Conservation (phyloP, 768 basidiomycete species). For the Lactifluus volemus region DNA sequence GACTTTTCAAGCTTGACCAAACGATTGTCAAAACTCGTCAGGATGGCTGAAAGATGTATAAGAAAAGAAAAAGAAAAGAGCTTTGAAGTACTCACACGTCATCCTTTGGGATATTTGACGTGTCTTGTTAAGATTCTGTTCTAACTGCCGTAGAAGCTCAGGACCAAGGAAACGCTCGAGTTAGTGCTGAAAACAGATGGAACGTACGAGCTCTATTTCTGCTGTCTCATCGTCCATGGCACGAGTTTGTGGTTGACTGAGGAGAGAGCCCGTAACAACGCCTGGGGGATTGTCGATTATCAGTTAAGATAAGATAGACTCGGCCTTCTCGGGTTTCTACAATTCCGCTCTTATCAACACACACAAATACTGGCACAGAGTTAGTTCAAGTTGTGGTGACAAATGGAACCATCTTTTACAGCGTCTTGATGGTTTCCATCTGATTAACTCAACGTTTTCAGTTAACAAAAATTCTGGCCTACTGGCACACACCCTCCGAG, state of each 20-base stretch:
- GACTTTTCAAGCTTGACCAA: constrained; percentile 79
- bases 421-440: too few relatives aligned
- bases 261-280: too few relatives aligned
- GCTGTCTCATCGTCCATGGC: constrained; percentile 55
- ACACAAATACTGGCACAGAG: too few relatives aligned
- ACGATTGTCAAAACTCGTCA: constrained; percentile 77
- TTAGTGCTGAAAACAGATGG: neutral
- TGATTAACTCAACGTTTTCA: too few relatives aligned
- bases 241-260: neutral
- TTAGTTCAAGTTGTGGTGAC: too few relatives aligned
- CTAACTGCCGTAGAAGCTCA: constrained; percentile 45
- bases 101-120: constrained; percentile 78
- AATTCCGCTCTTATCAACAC: too few relatives aligned
- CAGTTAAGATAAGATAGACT: neutral
- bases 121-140: constrained; percentile 84
- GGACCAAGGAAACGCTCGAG: neutral
- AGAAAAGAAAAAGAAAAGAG: neutral
- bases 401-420: too few relatives aligned
- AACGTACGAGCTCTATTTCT: constrained; percentile 44
- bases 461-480: too few relatives aligned
- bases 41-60: constrained; percentile 48
- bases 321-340: too few relatives aligned
- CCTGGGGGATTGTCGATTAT: neutral
- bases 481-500: too few relatives aligned
- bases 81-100: constrained; percentile 49